Base-by-base conservation (phyloP, 306 rosid genomes). In the Cucumis melo region DNA sequence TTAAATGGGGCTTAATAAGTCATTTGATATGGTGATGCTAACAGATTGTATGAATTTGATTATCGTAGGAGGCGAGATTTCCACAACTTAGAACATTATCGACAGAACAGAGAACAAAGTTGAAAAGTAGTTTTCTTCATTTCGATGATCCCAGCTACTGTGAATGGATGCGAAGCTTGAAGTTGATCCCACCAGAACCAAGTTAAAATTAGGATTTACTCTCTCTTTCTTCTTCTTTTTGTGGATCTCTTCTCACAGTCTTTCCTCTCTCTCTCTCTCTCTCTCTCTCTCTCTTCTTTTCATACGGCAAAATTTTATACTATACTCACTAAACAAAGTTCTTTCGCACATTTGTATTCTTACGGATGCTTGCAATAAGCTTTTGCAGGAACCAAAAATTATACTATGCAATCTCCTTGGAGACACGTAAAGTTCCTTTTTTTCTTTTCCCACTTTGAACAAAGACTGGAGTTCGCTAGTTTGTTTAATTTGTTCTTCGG, bases 141-240 rank as follows among this genome's bases (percentile, higher is more conserved):
- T 95, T 95, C 29, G 99, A 95, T 38, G 99, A 95, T 63, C 98
- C 99, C 6, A 95, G 98, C 84, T 88, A 86, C 60, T 90, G 96
- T 27, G 99, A 95, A 82, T 95, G 98, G 99, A 83, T 95, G 89
- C 88, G 90, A 85, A 78, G 92, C 74, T 81, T 95, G 88, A 90
- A 85, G 82, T 82, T 86, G 67, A 87, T 92, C 65, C 99, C 98
- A 21, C 99, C 99, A 16, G 96, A 90, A 81, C 96, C 96, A 56
- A 89, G 88, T 78, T 94, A 86, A 65, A 65, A n/a, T 6, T 67
- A 21, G 74, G 74, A 42, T 41, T 42, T 5, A 2, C 2, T 12
- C 21, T 8, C 0, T 23, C 3, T 56, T 2, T 54, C 48, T 2
- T 13, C 14, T 8, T 24, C 61, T 51, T 23, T 50, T 14, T 39